Evolutionary conservation across 2,329 filamentous ascomycete genomes (phyloP).

Genomic region (Cryphonectria nitschkei): DNA sequence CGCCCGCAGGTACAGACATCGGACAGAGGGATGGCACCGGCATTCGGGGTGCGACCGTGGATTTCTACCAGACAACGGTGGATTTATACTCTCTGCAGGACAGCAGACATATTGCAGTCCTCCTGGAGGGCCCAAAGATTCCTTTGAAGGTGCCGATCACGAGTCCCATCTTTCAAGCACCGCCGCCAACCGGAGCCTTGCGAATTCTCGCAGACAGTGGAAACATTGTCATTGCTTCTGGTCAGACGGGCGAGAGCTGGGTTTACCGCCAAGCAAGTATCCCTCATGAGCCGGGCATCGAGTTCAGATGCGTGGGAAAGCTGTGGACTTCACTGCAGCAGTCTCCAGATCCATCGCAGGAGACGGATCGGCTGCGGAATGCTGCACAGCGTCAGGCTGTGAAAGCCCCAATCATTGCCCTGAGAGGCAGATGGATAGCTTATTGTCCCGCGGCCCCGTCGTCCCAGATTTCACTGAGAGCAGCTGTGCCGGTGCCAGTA

Average conservation of each 20-base stretch:
- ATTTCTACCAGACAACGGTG: conserved; percentile 82
- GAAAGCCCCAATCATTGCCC: conserved; percentile 68
- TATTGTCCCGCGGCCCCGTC: conserved; percentile 75
- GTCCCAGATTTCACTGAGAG: conserved; percentile 71
- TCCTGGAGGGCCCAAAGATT: conserved; percentile 71
- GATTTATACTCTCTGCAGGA: conserved; percentile 85
- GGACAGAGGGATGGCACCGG: conserved; percentile 30
- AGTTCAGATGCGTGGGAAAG: conserved; percentile 77
- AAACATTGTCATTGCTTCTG: conserved; percentile 76
- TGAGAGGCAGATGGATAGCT: conserved; percentile 76
- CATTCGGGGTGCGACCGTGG: conserved; percentile 46
- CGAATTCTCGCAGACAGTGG: conserved; percentile 73
- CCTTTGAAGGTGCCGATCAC: conserved; percentile 61
- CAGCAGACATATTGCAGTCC: conserved; percentile 70
- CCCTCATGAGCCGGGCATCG: conserved; percentile 46
- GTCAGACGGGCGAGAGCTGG: conserved; percentile 84
- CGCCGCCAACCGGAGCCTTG: conserved; percentile 72
- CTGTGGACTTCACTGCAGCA: conserved; percentile 87
- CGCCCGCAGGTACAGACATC: conserved; percentile 45
- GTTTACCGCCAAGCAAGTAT: conserved; percentile 63
- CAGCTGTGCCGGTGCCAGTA: conserved; percentile 61
- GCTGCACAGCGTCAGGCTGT: conserved; percentile 46
- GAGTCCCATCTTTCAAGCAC: conserved; percentile 69
- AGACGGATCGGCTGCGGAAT: conserved; percentile 47
- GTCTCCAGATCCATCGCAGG: conserved; percentile 51